Base-by-base conservation (phyloP, 805 yeast species). In the Wickerhamomyces ciferrii region DNA sequence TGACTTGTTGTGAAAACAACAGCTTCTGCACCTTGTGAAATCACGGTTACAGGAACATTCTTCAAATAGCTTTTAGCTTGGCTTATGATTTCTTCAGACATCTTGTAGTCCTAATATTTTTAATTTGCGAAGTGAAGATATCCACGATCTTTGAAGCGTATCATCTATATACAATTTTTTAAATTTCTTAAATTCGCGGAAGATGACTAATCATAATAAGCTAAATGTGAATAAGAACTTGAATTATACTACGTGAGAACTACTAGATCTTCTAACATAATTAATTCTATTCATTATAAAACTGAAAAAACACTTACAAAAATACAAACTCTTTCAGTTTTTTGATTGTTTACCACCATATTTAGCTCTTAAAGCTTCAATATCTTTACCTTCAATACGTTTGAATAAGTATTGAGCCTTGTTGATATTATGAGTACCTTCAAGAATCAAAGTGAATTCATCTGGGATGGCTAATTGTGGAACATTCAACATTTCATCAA, bases 11-110 rank as follows among this genome's bases (percentile, higher is more conserved):
- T 61, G 62, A 86, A 87, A 2, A 88, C 90, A 11, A 88, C 72
- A 0, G 96, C 96, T 62, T 89, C 97, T 1, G 97, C 97, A 23
- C 97, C 97, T 59, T 89, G 97, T 0, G 95, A 86, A 2, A 89
- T 68, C 25, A 78, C 69, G 1, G 63, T 57, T 5, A 84, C 59
- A 0, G 81, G 78, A 7, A 83, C 68, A 38, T 74, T 69, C 1
- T 76, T 74, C 20, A 84, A 59, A 20, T 71, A 65, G 1, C 53
- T 38, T 42, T 71, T 65, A 0, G 80, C 82, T 31, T 56, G 61
- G 2, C 58, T 65, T 7, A 84, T 48, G 1, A 83, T 67, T 24
- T 66, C 70, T 18, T 73, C 74, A 10, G 89, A 81, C 90, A 84
- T 83, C 4, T 14, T 27, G n/a, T n/a, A n/a, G n/a, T n/a, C n/a